phyloP scores from a whole-genome alignment of 1,284 basidiomycete species.

The Dichomitus squalens region DNA sequence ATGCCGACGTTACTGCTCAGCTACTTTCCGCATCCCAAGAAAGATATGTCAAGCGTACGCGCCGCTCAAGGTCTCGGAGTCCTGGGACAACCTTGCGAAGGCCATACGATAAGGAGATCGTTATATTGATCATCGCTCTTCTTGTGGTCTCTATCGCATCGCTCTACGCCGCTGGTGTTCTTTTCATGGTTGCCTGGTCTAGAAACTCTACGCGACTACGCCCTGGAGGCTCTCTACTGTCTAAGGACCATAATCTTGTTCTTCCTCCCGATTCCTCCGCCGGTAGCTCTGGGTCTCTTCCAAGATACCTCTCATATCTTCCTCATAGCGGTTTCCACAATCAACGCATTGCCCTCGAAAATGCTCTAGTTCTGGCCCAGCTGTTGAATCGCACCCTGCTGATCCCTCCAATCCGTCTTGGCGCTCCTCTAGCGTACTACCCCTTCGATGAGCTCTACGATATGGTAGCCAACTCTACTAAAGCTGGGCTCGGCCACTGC shows the following conservation, averaged over 20 bases:
- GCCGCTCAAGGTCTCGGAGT: not conserved
- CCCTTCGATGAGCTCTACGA: constrained; percentile 59
- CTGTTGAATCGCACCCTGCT: constrained; percentile 76
- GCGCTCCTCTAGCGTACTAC: constrained; percentile 61
- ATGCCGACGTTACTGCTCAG: too few species aligned
- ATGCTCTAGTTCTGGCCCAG: constrained; percentile 69
- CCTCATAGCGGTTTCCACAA: constrained; percentile 86
- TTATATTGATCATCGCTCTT: not conserved
- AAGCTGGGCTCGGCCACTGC: constrained; percentile 57
- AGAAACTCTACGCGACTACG: not conserved
- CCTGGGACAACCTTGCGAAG: not conserved
- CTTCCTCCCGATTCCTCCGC: not conserved
- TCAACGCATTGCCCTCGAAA: constrained; percentile 82
- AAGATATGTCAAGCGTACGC: constrained; percentile 5
- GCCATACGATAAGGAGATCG: not conserved
- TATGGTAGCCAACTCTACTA: constrained; percentile 50
- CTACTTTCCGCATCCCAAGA: not conserved
- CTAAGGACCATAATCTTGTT: too few species aligned
- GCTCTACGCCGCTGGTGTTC: not conserved
- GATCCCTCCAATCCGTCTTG: constrained; percentile 71
- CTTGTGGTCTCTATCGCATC: not conserved
- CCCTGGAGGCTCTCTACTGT: not conserved
- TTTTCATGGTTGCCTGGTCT: not conserved
- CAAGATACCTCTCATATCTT: constrained; percentile 60
- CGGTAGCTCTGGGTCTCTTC: constrained; percentile 17